Conservation (phyloP, 495 filamentous ascomycete species). For the Neurospora tetrasperma region DNA sequence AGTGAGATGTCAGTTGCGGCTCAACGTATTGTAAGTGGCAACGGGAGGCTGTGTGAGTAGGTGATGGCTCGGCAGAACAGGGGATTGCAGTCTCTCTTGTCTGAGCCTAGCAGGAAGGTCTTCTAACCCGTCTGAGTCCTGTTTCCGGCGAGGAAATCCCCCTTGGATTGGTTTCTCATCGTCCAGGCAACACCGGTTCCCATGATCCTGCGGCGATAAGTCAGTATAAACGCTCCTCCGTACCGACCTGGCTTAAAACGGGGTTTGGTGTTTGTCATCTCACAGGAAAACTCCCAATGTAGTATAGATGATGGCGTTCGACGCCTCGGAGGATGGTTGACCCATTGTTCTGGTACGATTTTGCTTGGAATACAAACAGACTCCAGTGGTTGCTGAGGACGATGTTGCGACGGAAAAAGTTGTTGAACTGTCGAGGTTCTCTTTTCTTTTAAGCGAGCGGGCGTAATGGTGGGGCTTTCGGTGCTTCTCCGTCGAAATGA, state of each 20-base stretch:
- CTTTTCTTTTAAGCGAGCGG: not conserved
- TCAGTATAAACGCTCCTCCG: not conserved
- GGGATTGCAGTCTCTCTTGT: not conserved
- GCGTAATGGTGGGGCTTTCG: not conserved
- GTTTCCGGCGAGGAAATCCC: constrained; percentile 58
- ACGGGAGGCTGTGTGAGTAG: not conserved
- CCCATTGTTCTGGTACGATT: constrained; percentile 40
- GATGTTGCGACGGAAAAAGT: not conserved
- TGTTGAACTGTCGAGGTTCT: not conserved
- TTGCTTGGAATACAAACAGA: not conserved
- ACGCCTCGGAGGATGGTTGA: constrained; percentile 56
- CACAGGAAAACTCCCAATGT: constrained; percentile 66
- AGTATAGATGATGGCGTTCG: constrained; percentile 66
- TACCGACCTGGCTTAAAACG: too few species aligned
- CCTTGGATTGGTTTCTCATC: constrained; percentile 57
- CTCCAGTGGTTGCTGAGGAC: not conserved
- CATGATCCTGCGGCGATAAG: constrained; percentile 34
- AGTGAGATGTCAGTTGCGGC: constrained; percentile 11
- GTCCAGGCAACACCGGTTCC: constrained; percentile 59
- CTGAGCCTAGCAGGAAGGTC: constrained; percentile 1
- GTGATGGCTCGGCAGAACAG: not conserved
- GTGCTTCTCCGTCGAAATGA: not conserved
- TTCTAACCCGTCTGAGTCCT: constrained; percentile 66
- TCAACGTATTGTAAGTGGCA: not conserved
- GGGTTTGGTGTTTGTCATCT: constrained; percentile 9